phyloP scores from a whole-genome alignment of 108 stramenopile species.

The Skeletonema grethae region DNA sequence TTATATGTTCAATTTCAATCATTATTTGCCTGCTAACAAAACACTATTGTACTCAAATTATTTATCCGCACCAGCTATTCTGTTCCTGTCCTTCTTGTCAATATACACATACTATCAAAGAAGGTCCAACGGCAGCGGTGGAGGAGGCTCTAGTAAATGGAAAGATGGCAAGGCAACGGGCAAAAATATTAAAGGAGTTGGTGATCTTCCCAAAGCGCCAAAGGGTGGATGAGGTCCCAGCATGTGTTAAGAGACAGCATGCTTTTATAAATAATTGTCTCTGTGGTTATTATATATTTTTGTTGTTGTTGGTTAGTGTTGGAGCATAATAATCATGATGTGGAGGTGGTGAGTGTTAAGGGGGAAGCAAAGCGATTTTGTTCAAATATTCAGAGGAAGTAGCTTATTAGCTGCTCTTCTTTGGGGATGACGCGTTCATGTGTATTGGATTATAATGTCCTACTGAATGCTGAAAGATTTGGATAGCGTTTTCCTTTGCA shows the following conservation, averaged over 20 bases:
- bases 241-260: slow-evolving; percentile 45
- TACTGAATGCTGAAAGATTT: slow-evolving; percentile 5
- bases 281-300: neutral
- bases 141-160: slow-evolving; percentile 24
- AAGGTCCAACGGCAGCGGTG: slow-evolving; percentile 22
- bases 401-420: neutral
- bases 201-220: slow-evolving; percentile 43
- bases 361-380: neutral
- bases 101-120: slow-evolving; percentile 33
- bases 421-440: neutral
- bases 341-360: neutral
- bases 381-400: neutral
- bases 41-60: neutral
- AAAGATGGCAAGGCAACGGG: slow-evolving; percentile 50
- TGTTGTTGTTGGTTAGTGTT: neutral
- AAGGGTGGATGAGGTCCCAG: slow-evolving; percentile 51
- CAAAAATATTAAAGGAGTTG: slow-evolving; percentile 48
- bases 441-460: neutral
- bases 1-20: neutral
- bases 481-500: neutral
- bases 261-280: slow-evolving; percentile 4
- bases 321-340: neutral
- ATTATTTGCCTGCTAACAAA: neutral
- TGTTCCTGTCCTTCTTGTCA: slow-evolving; percentile 38
- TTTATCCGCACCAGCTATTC: neutral